Evolutionary conservation across 1,139 yeast species (phyloP).

Genomic region (Casaregolazyma suthepensis): DNA sequence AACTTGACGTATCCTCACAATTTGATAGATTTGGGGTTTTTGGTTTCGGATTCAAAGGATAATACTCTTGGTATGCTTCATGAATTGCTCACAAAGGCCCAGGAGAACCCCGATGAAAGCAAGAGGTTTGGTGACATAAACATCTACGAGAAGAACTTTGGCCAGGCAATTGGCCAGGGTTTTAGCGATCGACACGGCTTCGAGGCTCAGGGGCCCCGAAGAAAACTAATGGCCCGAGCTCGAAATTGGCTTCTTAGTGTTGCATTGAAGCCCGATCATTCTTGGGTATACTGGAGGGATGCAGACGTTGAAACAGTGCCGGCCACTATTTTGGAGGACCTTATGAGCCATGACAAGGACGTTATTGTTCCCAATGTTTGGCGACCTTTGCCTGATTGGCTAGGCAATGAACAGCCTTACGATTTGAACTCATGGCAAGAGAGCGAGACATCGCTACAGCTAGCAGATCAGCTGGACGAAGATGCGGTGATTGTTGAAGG

Average conservation of each 20-base stretch:
- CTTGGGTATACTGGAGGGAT: constrained; percentile 80
- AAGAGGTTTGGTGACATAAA: constrained; percentile 56
- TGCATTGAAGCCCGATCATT: constrained; percentile 60
- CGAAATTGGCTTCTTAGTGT: constrained; percentile 63
- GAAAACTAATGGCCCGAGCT: constrained; percentile 69
- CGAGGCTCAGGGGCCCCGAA: constrained; percentile 67
- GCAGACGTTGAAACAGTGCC: constrained; percentile 66
- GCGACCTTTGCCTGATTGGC: constrained; percentile 89
- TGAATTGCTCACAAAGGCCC: constrained; percentile 42
- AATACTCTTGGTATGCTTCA: constrained; percentile 49
- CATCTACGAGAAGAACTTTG: constrained; percentile 58
- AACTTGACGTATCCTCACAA: constrained; percentile 62
- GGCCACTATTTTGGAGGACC: constrained; percentile 53
- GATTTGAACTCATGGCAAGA: constrained; percentile 92
- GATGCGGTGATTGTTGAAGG: constrained; percentile 92
- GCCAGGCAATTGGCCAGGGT: constrained; percentile 71
- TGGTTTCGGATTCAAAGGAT: constrained; percentile 66
- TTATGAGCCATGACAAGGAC: constrained; percentile 60
- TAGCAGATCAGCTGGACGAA: constrained; percentile 72
- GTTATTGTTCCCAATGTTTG: constrained; percentile 83
- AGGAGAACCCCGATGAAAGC: constrained; percentile 49
- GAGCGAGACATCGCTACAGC: constrained; percentile 71
- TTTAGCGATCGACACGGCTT: constrained; percentile 75
- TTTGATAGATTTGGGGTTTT: constrained; percentile 56
- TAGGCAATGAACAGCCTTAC: constrained; percentile 84